These are phyloP conservation scores for Candida maltosa DNA, from an alignment of 805 yeast genomes.

Conservation along the genomic window DNA sequence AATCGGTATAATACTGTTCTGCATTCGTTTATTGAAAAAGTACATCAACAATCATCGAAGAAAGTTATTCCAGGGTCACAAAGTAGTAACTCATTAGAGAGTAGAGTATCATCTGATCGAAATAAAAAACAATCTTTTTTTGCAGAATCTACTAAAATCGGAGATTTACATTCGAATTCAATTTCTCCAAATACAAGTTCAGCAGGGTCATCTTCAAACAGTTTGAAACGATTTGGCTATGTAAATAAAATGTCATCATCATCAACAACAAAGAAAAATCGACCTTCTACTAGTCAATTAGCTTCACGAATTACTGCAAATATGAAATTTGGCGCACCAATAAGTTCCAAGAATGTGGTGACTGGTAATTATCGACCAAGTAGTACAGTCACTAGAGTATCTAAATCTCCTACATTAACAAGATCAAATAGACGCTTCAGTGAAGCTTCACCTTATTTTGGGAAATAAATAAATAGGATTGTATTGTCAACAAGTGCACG, in stretches of 20 bases:
- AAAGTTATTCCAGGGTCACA: neutral
- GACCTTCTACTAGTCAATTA: slow-evolving; percentile 7
- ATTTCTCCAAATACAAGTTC: neutral
- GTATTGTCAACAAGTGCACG: too few relatives aligned
- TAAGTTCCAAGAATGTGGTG: neutral
- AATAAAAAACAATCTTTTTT: slow-evolving; percentile 4
- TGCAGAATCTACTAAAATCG: slow-evolving; percentile 10
- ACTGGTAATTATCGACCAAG: neutral
- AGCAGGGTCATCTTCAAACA: slow-evolving; percentile 1
- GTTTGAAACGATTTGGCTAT: neutral
- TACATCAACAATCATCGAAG: slow-evolving; percentile 7
- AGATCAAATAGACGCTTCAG: slow-evolving; percentile 1
- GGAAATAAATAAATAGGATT: neutral
- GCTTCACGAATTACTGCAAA: slow-evolving; percentile 10
- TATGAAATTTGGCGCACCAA: slow-evolving; percentile 6
- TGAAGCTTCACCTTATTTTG: slow-evolving; percentile 7
- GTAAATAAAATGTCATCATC: neutral
- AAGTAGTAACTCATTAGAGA: neutral
- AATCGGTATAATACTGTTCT: neutral
- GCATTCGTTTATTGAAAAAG: slow-evolving; percentile 5
- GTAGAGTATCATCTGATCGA: too few relatives aligned
- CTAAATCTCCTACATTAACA: slow-evolving; percentile 3
- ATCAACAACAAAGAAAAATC: slow-evolving; percentile 2
- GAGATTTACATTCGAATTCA: neutral
- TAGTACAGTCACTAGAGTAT: neutral